phyloP scores from a whole-genome alignment of 768 basidiomycete species.

The Clitopilus hobsonii region DNA sequence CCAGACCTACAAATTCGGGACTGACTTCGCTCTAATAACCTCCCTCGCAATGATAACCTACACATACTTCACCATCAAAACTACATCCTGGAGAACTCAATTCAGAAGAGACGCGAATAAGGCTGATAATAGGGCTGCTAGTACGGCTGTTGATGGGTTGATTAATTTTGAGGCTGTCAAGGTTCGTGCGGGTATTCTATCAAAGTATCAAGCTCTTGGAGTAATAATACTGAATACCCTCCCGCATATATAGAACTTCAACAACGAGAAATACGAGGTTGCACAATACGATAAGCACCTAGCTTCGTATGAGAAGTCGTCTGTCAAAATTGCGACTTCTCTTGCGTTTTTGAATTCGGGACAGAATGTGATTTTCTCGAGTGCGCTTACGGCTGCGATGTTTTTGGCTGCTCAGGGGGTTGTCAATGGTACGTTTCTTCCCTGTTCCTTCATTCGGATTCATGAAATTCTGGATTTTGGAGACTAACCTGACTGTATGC shows the following conservation, averaged over 20 bases:
- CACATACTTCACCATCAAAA: constrained; percentile 95
- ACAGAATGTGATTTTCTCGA: constrained; percentile 95
- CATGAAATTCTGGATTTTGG: neutral
- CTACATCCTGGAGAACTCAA: constrained; percentile 92
- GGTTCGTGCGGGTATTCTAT: constrained; percentile 33
- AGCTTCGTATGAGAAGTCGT: constrained; percentile 82
- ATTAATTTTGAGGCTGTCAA: constrained; percentile 99
- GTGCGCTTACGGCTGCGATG: constrained; percentile 92
- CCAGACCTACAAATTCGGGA: constrained; percentile 96
- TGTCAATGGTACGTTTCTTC: constrained; percentile 62
- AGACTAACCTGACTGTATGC: no score
- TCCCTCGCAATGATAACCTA: constrained; percentile 81
- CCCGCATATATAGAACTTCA: constrained; percentile 90
- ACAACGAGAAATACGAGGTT: constrained; percentile 92
- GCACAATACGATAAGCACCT: constrained; percentile 90
- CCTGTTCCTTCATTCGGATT: neutral
- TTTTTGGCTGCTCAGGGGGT: constrained; percentile 94
- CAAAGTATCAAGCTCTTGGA: neutral
- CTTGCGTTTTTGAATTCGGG: constrained; percentile 93
- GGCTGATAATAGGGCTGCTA: constrained; percentile 95
- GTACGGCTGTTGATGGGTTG: constrained; percentile 88
- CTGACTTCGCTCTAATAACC: constrained; percentile 94
- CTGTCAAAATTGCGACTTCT: constrained; percentile 92
- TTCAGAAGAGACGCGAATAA: constrained; percentile 94
- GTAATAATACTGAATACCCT: constrained; percentile 4